Evolutionary conservation across 2,329 filamentous ascomycete species (phyloP).

Genomic region (Fusarium domesticum): DNA sequence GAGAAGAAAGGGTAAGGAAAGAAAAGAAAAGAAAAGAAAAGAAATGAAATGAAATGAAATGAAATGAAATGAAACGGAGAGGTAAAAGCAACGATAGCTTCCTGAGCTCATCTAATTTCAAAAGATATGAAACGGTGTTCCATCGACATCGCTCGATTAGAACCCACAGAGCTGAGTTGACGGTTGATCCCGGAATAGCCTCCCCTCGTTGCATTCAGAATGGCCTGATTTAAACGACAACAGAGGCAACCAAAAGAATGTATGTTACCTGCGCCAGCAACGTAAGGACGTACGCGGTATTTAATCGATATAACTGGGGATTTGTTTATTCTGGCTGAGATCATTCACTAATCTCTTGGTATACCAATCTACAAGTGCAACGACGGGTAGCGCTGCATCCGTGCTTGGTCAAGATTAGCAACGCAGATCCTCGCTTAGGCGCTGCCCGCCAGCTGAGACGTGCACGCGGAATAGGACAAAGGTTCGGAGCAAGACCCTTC

Average conservation of each 20-base stretch:
- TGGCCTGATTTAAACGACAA: conserved; percentile 20
- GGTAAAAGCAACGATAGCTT: background rate
- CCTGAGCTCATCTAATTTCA: background rate
- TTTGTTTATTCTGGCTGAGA: background rate
- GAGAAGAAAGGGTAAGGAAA: background rate
- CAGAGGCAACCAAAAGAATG: background rate
- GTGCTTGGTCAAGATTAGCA: conserved; percentile 13
- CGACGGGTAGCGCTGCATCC: background rate
- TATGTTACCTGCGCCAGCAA: too few relatives aligned
- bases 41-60: background rate
- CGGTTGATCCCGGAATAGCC: conserved; percentile 15
- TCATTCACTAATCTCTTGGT: background rate
- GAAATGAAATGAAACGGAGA: background rate
- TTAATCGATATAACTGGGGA: too few relatives aligned
- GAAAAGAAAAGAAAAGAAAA: background rate
- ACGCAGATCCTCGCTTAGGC: conserved; percentile 19
- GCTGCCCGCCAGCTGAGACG: conserved; percentile 25
- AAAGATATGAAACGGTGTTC: background rate
- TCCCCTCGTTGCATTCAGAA: conserved; percentile 24
- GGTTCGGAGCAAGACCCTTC: conserved; percentile 19
- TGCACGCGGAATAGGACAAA: conserved; percentile 28
- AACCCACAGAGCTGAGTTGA: conserved; percentile 1
- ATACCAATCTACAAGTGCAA: background rate
- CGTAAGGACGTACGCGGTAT: too few relatives aligned
- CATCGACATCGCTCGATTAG: background rate